These are phyloP conservation scores for Allium fistulosum DNA, from an alignment of 106 monocot species.

Conservation along the genomic window DNA sequence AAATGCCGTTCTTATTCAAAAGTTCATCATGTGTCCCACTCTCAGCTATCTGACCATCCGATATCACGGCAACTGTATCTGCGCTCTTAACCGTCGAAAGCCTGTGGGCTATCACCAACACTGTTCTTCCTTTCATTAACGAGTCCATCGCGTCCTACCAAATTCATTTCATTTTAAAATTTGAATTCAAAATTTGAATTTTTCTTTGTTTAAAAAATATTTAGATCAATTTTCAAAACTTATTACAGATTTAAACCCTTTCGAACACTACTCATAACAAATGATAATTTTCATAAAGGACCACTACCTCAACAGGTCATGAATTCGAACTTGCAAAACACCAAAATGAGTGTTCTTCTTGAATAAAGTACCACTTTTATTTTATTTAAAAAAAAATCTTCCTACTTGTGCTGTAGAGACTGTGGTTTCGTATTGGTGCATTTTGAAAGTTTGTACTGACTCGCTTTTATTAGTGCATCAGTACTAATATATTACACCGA, in stretches of 20 bases:
- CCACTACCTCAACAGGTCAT: too few relatives aligned
- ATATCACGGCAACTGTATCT: constrained; percentile 81
- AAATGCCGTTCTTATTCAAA: constrained; percentile 68
- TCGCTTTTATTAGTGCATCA: background rate
- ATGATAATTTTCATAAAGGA: too few relatives aligned
- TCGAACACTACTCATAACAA: too few relatives aligned
- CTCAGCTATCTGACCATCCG: constrained; percentile 88
- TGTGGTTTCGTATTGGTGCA: too few relatives aligned
- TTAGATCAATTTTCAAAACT: too few relatives aligned
- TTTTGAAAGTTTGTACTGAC: too few relatives aligned
- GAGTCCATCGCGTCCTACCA: constrained; percentile 97
- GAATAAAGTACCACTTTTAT: too few relatives aligned
- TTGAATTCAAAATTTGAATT: background rate
- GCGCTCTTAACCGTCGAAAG: constrained; percentile 93
- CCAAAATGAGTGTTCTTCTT: background rate
- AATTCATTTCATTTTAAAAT: background rate
- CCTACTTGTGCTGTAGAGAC: too few relatives aligned
- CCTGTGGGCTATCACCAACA: constrained; percentile 96
- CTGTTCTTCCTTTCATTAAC: constrained; percentile 90
- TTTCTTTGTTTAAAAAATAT: background rate
- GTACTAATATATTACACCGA: background rate
- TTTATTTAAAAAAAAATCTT: too few relatives aligned
- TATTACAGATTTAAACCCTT: too few relatives aligned
- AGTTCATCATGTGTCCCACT: constrained; percentile 88
- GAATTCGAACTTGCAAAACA: background rate